Conservation (phyloP, 176 grass and related monocot genomes). For the Hsuehochloa calcarea region DNA sequence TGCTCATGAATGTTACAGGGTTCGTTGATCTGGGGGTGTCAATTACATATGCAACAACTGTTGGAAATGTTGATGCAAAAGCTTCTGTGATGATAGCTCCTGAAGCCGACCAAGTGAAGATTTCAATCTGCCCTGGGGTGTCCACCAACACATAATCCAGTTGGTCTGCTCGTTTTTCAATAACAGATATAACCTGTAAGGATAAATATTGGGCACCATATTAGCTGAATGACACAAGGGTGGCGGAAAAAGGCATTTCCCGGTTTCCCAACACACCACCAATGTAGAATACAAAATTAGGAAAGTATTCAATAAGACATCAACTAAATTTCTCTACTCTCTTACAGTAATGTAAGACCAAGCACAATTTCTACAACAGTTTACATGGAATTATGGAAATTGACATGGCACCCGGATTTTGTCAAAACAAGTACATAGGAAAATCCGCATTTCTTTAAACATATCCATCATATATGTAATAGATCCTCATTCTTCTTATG, state of each 20-base stretch:
- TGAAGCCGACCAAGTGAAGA: conserved; percentile 98
- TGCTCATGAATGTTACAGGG: conserved; percentile 97
- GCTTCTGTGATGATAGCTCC: conserved; percentile 97
- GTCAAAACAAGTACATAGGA: background rate
- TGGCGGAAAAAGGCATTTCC: background rate
- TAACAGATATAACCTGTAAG: conserved; percentile 74
- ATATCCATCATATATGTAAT: background rate
- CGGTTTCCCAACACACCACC: background rate
- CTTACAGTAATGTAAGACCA: background rate
- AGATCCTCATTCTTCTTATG: background rate
- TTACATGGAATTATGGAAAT: background rate
- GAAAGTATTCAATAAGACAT: background rate
- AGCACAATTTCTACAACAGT: background rate
- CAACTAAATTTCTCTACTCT: background rate
- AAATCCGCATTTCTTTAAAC: background rate
- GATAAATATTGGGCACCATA: conserved; percentile 16
- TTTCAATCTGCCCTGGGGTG: conserved; percentile 97
- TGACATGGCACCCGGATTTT: background rate
- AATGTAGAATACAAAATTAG: background rate
- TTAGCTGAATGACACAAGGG: conserved; percentile 3
- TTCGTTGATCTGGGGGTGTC: conserved; percentile 89
- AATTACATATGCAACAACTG: conserved; percentile 80
- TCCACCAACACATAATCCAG: conserved; percentile 93
- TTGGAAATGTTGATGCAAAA: conserved; percentile 95
- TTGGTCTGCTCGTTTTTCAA: conserved; percentile 85